phyloP scores from a whole-genome alignment of 495 filamentous ascomycete genomes.

The Penicillium taxi region DNA sequence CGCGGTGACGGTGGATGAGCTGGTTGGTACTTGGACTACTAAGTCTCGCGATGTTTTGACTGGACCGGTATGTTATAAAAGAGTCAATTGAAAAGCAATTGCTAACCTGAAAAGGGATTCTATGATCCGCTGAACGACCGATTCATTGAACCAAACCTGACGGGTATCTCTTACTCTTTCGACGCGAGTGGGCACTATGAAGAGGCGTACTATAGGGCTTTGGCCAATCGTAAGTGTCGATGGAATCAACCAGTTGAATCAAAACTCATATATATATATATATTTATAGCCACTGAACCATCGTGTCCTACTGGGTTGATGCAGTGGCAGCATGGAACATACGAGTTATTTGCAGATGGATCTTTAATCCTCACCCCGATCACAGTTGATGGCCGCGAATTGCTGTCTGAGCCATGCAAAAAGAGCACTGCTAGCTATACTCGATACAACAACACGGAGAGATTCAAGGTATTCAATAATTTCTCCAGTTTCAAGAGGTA shows the following conservation, averaged over 20 bases:
- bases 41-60: conserved; percentile 68
- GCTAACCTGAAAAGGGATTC: conserved; percentile 48
- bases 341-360: conserved; percentile 45
- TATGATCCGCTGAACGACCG: conserved; percentile 63
- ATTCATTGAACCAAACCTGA: conserved; percentile 59
- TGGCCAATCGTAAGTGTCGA: conserved; percentile 59
- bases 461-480: conserved; percentile 50
- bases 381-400: conserved; percentile 61
- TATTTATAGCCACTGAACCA: conserved; percentile 48
- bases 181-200: conserved; percentile 65
- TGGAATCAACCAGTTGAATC: no score
- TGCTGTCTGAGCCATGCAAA: conserved; percentile 60
- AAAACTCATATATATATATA: conserved; percentile 5
- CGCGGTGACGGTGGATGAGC: conserved; percentile 32
- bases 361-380: conserved; percentile 57
- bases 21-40: conserved; percentile 70
- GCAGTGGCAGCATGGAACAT: conserved; percentile 74
- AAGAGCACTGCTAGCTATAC: conserved; percentile 49
- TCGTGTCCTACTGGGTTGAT: conserved; percentile 60
- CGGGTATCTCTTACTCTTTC: conserved; percentile 80
- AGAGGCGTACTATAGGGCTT: conserved; percentile 63
- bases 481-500: no score
- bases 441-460: conserved; percentile 61
- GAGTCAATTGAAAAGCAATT: neutral
- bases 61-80: conserved; percentile 50